These are phyloP conservation scores for Exophiala aquamarina DNA, from an alignment of 2,329 filamentous ascomycete genomes.

Conservation along the genomic window DNA sequence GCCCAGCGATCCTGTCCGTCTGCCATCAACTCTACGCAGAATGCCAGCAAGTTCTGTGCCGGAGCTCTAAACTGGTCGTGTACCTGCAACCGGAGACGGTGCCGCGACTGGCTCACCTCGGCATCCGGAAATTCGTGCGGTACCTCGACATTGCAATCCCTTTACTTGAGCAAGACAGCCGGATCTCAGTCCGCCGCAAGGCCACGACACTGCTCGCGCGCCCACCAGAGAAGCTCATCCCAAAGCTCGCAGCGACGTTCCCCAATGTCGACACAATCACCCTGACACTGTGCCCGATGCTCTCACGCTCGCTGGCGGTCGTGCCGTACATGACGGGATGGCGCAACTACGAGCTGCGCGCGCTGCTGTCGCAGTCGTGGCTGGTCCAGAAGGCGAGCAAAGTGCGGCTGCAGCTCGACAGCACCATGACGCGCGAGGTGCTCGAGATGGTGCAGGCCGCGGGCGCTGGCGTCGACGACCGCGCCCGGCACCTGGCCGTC, in stretches of 20 bases:
- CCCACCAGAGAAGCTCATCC: not conserved
- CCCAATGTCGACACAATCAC: not conserved
- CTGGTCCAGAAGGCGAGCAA: not conserved
- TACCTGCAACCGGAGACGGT: not conserved
- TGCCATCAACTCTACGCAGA: conserved; percentile 1
- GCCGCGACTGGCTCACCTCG: not conserved
- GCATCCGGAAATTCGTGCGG: not conserved
- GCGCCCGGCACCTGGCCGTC: not conserved
- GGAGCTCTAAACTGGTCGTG: not conserved
- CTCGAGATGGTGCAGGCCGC: not conserved
- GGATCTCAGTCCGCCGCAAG: conserved; percentile 1
- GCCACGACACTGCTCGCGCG: not conserved
- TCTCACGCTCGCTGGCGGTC: not conserved
- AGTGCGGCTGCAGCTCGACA: not conserved
- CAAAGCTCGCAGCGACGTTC: not conserved
- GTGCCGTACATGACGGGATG: not conserved
- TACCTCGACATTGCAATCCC: conserved; percentile 1
- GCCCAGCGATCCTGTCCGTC: not conserved
- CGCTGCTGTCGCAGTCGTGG: not conserved
- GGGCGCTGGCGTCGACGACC: not conserved
- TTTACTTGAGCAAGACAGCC: conserved; percentile 2
- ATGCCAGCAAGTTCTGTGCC: not conserved
- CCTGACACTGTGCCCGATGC: not conserved
- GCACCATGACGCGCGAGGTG: not conserved
- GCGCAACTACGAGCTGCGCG: conserved; percentile 1